Evolutionary conservation across 495 filamentous ascomycete genomes (phyloP).

Genomic region (Thozetella sp.): DNA sequence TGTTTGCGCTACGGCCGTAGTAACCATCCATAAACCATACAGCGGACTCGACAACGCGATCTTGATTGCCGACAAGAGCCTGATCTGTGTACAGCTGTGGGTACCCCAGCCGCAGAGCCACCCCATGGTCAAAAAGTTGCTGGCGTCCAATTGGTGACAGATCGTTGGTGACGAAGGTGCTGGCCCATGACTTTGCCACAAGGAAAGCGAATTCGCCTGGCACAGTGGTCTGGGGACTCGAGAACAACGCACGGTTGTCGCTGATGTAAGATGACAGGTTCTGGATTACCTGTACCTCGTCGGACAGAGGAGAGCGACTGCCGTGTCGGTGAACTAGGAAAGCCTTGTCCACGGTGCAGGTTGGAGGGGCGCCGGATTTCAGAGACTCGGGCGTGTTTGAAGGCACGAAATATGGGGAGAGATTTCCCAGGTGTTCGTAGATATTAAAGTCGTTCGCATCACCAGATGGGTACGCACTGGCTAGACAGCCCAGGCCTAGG

Average conservation of each 20-base stretch:
- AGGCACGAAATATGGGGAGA: constrained; percentile 15
- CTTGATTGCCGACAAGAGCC: constrained; percentile 12
- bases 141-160: constrained; percentile 14
- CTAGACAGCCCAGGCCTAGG: not conserved
- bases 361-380: constrained; percentile 8
- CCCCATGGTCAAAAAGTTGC: constrained; percentile 18
- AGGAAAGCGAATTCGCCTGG: constrained; percentile 12
- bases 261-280: constrained; percentile 10
- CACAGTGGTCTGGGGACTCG: constrained; percentile 2
- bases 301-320: constrained; percentile 11
- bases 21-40: constrained; percentile 20
- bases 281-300: constrained; percentile 9
- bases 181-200: constrained; percentile 9
- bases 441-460: constrained; percentile 1
- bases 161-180: constrained; percentile 7
- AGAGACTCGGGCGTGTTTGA: constrained; percentile 11
- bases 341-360: constrained; percentile 11
- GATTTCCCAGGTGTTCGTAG: constrained; percentile 14
- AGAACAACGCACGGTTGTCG: constrained; percentile 12
- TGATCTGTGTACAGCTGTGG: constrained; percentile 13
- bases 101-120: constrained; percentile 11
- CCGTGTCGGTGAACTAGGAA: constrained; percentile 16
- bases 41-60: constrained; percentile 16
- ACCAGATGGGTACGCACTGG: not conserved
- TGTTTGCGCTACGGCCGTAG: constrained; percentile 13